Base-by-base conservation (phyloP, 2,329 filamentous ascomycete species). In the Xylaria sp. region DNA sequence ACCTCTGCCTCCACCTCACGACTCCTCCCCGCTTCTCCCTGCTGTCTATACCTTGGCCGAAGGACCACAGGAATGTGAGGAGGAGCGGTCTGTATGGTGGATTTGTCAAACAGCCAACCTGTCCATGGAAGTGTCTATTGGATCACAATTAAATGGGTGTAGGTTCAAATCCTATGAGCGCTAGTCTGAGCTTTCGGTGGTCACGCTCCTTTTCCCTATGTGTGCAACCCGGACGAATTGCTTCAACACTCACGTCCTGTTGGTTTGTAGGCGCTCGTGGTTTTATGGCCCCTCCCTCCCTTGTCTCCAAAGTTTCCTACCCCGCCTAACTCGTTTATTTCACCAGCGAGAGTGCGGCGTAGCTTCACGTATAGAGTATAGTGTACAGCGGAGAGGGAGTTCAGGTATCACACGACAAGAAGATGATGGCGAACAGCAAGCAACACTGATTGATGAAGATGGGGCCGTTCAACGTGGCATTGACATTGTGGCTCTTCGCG, bases 381-480 rank as follows among this genome's bases (percentile, higher is more conserved):
- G 36, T 53, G 38, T 11, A 56, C 38, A 57, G 17, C 25, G 9
- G 15, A 17, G 15, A 38, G 11, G 49, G 27, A 38, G 42, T 4
- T 50, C 36, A 44, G 38, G 42, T 45, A 56, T 67, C 65, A 67
- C 65, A 63, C 60, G 60, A 67, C 49, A 51, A 62, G 31, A 51
- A 53, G 29, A 57, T 38, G 25, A 31, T 20, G 31, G 20, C 59
- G 15, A 6, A 36, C 42, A 36, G 54, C 60, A 61, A 65, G 25
- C 17, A 20, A 33, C 49, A 31, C 10, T 10, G 49, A 56, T 36
- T 25, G 7, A 65, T 63, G 56, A 57, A 67, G 54, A 36, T 50
- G 25, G 25, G 11, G 6, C 29, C 47, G 13, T n/a, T 50, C 60
- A 31, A 66, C 66, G 63, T 66, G 59, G 63, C 63, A 68, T 22